phyloP scores from a whole-genome alignment of 768 basidiomycete species.

The Coprinopsis strossmayeri region DNA sequence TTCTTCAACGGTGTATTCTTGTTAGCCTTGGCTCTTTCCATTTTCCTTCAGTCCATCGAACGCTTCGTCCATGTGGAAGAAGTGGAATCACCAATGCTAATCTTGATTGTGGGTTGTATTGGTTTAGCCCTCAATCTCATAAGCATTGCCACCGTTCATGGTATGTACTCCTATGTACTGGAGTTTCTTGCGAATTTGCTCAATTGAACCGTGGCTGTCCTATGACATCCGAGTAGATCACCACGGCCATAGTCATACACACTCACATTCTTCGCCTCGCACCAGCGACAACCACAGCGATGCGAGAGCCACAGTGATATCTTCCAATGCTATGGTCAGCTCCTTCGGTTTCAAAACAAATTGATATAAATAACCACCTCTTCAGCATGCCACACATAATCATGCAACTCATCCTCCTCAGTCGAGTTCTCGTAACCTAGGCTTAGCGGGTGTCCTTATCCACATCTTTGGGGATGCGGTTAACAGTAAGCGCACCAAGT shows the following conservation, averaged over 20 bases:
- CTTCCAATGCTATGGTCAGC: constrained; percentile 8
- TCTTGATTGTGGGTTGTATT: constrained; percentile 42
- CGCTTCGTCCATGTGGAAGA: constrained; percentile 43
- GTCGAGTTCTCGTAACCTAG: constrained; percentile 26
- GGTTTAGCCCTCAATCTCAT: constrained; percentile 42
- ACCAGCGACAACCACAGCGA: not conserved
- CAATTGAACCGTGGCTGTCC: not conserved
- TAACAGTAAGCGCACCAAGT: constrained; percentile 33
- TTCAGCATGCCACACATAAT: constrained; percentile 43
- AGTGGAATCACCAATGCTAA: constrained; percentile 35
- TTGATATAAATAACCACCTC: not conserved
- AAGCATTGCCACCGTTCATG: constrained; percentile 45
- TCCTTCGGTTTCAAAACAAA: not conserved
- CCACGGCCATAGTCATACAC: constrained; percentile 35
- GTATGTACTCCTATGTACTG: constrained; percentile 16
- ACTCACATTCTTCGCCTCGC: constrained; percentile 14
- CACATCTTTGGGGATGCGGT: constrained; percentile 49
- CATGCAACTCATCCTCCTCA: constrained; percentile 36
- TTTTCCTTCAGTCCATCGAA: constrained; percentile 47
- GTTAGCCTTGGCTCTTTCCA: constrained; percentile 45
- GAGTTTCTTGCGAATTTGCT: not conserved
- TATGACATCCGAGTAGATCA: constrained; percentile 24
- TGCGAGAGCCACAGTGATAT: constrained; percentile 9
- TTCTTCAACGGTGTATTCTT: constrained; percentile 52
- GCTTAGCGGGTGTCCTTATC: constrained; percentile 40